phyloP scores from a whole-genome alignment of 441 rosid genomes.

The Caryocar brasiliense region DNA sequence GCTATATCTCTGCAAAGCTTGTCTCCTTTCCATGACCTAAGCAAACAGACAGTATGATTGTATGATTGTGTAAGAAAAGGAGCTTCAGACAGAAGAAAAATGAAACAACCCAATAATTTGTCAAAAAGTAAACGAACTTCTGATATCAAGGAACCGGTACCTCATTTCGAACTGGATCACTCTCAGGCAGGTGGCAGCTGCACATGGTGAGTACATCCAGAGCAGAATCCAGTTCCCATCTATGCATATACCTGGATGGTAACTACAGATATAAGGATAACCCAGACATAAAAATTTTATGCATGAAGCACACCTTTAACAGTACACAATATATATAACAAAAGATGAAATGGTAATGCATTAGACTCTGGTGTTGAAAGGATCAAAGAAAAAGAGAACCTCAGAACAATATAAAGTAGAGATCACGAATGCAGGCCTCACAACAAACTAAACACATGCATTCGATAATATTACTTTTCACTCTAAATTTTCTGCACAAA shows the following conservation, averaged over 20 bases:
- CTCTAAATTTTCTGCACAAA: too few relatives aligned
- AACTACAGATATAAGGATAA: constrained; percentile 5
- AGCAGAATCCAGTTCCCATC: constrained; percentile 92
- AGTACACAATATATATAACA: too few relatives aligned
- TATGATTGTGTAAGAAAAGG: too few relatives aligned
- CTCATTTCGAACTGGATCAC: constrained; percentile 62
- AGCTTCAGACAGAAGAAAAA: constrained; percentile 4
- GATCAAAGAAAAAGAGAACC: too few relatives aligned
- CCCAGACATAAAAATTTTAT: too few relatives aligned
- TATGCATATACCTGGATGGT: constrained; percentile 66
- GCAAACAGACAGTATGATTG: constrained; percentile 3
- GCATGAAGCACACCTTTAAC: too few relatives aligned
- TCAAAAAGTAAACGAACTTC: not conserved
- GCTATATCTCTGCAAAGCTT: constrained; percentile 83
- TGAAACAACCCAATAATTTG: not conserved
- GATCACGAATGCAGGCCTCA: too few relatives aligned
- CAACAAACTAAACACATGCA: too few relatives aligned
- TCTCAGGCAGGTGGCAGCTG: constrained; percentile 75
- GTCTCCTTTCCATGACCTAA: constrained; percentile 76
- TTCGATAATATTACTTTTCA: too few relatives aligned
- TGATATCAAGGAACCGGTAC: constrained; percentile 22
- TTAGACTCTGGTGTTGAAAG: too few relatives aligned
- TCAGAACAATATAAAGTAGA: too few relatives aligned
- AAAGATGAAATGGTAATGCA: too few relatives aligned
- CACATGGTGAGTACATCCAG: constrained; percentile 97